These are phyloP conservation scores for Taiozyma onychis DNA, from an alignment of 1,139 yeast species.

Conservation along the genomic window DNA sequence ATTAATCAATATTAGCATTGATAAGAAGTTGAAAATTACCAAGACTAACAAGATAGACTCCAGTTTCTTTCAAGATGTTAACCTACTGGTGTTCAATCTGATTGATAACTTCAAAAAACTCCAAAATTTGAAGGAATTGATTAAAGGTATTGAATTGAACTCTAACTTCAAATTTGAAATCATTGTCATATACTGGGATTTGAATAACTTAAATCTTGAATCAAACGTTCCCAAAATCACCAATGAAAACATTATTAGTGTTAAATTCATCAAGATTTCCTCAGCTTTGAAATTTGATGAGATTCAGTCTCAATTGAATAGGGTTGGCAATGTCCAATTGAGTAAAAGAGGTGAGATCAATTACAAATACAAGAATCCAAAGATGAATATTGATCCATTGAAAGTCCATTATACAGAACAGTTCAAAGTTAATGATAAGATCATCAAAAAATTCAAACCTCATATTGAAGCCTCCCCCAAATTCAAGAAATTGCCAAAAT, in stretches of 20 bases:
- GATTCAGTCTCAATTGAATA: constrained; percentile 13
- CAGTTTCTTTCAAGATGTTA: constrained; percentile 21
- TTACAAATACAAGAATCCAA: constrained; percentile 9
- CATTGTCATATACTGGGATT: constrained; percentile 32
- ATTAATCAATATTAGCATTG: neutral
- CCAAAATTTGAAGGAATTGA: constrained; percentile 27
- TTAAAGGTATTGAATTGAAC: constrained; percentile 29
- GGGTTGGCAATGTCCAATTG: constrained; percentile 8
- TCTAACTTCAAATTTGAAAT: constrained; percentile 29
- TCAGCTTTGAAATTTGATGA: constrained; percentile 11
- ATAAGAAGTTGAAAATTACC: constrained; percentile 5
- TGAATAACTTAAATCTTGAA: constrained; percentile 12
- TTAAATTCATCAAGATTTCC: constrained; percentile 16
- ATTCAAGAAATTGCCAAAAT: constrained; percentile 8
- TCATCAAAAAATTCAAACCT: constrained; percentile 6
- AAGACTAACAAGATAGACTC: constrained; percentile 14
- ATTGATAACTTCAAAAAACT: constrained; percentile 29
- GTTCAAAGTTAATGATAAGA: neutral
- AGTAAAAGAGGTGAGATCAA: constrained; percentile 21
- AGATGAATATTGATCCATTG: neutral
- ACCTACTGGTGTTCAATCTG: constrained; percentile 31
- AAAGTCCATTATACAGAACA: neutral
- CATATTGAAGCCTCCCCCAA: constrained; percentile 18
- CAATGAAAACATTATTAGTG: constrained; percentile 8
- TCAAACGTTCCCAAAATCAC: constrained; percentile 1